Evolutionary conservation across 345 rosid genomes (phyloP).

Genomic region (Turnera subulata): DNA sequence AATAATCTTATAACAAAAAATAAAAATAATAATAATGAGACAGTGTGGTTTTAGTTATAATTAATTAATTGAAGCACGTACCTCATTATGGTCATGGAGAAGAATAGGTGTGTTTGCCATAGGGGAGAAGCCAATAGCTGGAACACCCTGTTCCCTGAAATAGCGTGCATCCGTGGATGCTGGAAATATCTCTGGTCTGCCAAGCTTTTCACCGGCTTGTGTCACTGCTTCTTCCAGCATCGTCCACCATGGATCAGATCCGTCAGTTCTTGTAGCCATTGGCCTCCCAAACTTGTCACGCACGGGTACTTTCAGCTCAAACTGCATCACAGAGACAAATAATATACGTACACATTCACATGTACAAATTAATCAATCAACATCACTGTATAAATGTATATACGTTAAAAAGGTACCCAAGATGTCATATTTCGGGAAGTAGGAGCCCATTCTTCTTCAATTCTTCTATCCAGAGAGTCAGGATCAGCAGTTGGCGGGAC

Average conservation of each 20-base stretch:
- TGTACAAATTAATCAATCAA: too few relatives aligned
- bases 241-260: slow-evolving; percentile 84
- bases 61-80: background rate
- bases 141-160: slow-evolving; percentile 59
- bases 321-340: slow-evolving; percentile 57
- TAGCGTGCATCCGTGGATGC: slow-evolving; percentile 85
- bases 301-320: slow-evolving; percentile 55
- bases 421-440: slow-evolving; percentile 80
- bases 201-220: slow-evolving; percentile 63
- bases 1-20: background rate
- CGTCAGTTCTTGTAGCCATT: slow-evolving; percentile 50
- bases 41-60: background rate
- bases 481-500: slow-evolving; percentile 70
- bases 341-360: slow-evolving; percentile 1
- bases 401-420: slow-evolving; percentile 49
- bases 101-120: slow-evolving; percentile 83
- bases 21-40: background rate
- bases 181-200: slow-evolving; percentile 80
- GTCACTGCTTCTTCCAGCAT: slow-evolving; percentile 70
- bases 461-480: slow-evolving; percentile 67
- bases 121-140: slow-evolving; percentile 90
- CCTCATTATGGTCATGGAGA: slow-evolving; percentile 96
- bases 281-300: slow-evolving; percentile 46
- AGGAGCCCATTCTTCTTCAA: slow-evolving; percentile 98
- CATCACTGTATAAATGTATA: too few relatives aligned